Conservation (phyloP, 768 basidiomycete genomes). For the Hebeloma cylindrosporum region DNA sequence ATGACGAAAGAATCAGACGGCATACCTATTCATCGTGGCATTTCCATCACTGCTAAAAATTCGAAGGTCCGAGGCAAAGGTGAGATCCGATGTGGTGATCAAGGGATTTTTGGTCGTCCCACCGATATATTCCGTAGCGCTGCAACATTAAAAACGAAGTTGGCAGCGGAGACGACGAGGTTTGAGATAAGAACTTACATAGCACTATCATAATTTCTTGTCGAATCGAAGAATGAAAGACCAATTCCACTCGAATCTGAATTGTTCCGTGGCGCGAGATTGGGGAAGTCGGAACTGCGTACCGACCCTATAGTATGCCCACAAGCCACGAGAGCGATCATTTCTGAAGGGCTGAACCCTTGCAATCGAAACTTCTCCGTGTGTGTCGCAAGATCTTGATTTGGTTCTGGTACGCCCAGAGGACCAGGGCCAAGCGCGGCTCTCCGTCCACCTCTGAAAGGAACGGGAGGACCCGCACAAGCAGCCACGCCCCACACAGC, state of each 20-base stretch:
- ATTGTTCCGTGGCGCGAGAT: constrained; percentile 25
- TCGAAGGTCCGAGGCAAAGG: constrained; percentile 37
- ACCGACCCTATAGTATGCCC: constrained; percentile 45
- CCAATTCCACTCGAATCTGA: constrained; percentile 17
- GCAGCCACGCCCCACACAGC: constrained; percentile 33
- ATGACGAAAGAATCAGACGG: background rate
- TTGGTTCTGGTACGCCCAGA: constrained; percentile 38
- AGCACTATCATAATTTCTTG: constrained; percentile 32
- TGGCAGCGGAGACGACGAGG: background rate
- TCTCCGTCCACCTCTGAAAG: constrained; percentile 38
- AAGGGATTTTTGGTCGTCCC: constrained; percentile 40
- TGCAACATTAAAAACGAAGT: constrained; percentile 11
- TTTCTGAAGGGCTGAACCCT: constrained; percentile 39
- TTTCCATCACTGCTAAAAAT: constrained; percentile 41
- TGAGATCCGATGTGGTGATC: constrained; percentile 32
- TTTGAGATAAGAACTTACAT: constrained; percentile 23
- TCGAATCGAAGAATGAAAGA: constrained; percentile 36
- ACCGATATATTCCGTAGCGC: constrained; percentile 38
- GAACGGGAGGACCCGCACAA: constrained; percentile 42
- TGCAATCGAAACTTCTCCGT: constrained; percentile 31
- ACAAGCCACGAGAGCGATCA: constrained; percentile 44
- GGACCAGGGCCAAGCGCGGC: constrained; percentile 38
- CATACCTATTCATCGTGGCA: constrained; percentile 37
- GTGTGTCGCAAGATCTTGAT: constrained; percentile 33
- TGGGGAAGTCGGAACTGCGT: constrained; percentile 37